Evolutionary conservation across 2,329 filamentous ascomycete species (phyloP), one percentile per base, ranked within the genome.

Genomic region (Madurella mycetomatis): DNA sequence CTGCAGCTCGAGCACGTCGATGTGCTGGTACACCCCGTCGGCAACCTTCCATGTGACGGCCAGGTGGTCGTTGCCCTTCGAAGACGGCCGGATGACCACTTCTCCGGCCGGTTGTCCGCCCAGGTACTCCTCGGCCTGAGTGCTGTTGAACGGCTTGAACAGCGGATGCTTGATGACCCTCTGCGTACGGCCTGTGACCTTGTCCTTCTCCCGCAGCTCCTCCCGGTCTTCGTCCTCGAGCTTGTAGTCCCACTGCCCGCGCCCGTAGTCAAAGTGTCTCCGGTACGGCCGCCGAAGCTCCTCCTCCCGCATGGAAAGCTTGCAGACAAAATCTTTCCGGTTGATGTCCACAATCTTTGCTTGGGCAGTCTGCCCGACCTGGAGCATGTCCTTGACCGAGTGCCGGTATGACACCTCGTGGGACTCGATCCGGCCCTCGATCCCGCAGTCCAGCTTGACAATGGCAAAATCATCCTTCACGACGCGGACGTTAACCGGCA

Each of bases 31-130:
- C n/a, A 97, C 85, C 56, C 88, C 87, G 69, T 97, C 91, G 1
- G 90, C 87, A 13, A 99, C 92, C 76, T 99, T 99, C 94, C 94
- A 99, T 0, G 94, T 99, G 45, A 99, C 85, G 8, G 92, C 91
- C 52, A 99, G 78, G 74, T 99, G 94, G 69, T 99, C 94, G 55
- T 90, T 88, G 43, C 94, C 94, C 70, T 95, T 96, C 30, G 91
- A 96, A 1, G 91, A 96, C 3, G 94, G 92, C 43, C 94, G 87
- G 66, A 99, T 96, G 57, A 99, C 90, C 52, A 95, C 87, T 69
- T 97, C 94, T 47, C 94, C 94, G 7, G 86, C 80, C 49, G 87
- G 83, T 69, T 95, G 90, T 13, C 88, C 89, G 41, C 91, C 91
- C 32, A 99, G 81, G 69, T 87, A 97, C 70, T 97, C 90, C 71